Conservation (phyloP, 768 basidiomycete genomes). For the Boletus tomentosulus region DNA sequence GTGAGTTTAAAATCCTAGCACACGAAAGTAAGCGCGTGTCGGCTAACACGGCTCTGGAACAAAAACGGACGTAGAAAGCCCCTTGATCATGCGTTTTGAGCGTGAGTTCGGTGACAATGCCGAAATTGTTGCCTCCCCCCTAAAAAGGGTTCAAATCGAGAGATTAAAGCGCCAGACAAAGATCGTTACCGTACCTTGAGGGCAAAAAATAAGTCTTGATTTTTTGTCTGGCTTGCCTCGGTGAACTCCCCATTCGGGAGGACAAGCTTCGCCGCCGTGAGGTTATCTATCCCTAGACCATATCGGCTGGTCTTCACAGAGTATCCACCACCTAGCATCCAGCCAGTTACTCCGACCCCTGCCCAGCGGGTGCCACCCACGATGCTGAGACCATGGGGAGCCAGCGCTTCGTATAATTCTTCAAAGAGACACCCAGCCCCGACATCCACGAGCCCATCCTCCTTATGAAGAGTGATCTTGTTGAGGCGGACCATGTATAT, state of each 20-base stretch:
- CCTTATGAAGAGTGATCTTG: slow-evolving; percentile 6
- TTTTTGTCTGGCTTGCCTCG: background rate
- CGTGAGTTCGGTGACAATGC: slow-evolving; percentile 24
- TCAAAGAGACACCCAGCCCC: slow-evolving; percentile 29
- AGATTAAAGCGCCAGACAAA: background rate
- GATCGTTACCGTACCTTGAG: background rate
- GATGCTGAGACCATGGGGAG: slow-evolving; percentile 7
- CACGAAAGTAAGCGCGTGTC: background rate
- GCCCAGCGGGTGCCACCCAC: slow-evolving; percentile 21
- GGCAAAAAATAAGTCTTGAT: slow-evolving; percentile 5
- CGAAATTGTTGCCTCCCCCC: slow-evolving; percentile 26
- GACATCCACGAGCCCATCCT: slow-evolving; percentile 11
- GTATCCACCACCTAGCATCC: slow-evolving; percentile 33
- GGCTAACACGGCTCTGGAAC: background rate
- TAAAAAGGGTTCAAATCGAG: background rate
- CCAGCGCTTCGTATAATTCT: slow-evolving; percentile 23
- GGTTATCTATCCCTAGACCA: slow-evolving; percentile 33
- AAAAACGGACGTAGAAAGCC: slow-evolving; percentile 5
- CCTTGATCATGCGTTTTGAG: slow-evolving; percentile 16
- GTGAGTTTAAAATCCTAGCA: slow-evolving; percentile 3
- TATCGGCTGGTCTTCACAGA: slow-evolving; percentile 31
- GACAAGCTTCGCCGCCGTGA: slow-evolving; percentile 26
- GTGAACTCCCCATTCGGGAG: slow-evolving; percentile 25
- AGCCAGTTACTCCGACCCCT: slow-evolving; percentile 32
- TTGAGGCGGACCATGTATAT: slow-evolving; percentile 27